phyloP scores from a whole-genome alignment of 169 alveolate genomes.

The Babesia bigemina region DNA sequence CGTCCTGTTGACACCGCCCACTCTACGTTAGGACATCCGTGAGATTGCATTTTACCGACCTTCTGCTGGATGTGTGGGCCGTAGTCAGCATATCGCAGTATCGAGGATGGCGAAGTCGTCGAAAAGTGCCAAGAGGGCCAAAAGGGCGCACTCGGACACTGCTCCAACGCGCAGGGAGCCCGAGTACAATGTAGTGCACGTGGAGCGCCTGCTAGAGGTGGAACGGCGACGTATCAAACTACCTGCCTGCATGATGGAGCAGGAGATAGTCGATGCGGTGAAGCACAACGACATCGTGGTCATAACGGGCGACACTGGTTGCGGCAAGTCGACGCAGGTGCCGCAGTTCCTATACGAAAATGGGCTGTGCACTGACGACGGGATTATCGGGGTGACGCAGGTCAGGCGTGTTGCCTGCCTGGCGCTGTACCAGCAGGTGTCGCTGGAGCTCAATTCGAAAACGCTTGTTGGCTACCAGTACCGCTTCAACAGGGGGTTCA shows the following conservation, averaged over 20 bases:
- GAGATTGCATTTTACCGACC: not conserved
- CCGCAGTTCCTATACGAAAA: slow-evolving; percentile 95
- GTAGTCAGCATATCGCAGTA: not conserved
- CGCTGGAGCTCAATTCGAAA: slow-evolving; percentile 71
- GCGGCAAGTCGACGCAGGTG: slow-evolving; percentile 96
- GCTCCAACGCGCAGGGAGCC: slow-evolving; percentile 16
- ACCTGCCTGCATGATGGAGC: slow-evolving; percentile 89
- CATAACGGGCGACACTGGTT: slow-evolving; percentile 97
- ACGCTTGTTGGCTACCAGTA: slow-evolving; percentile 73
- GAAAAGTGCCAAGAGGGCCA: slow-evolving; percentile 10
- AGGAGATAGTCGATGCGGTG: slow-evolving; percentile 90
- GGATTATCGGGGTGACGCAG: slow-evolving; percentile 91
- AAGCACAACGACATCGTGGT: slow-evolving; percentile 89
- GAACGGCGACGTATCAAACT: slow-evolving; percentile 79
- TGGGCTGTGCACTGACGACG: slow-evolving; percentile 81
- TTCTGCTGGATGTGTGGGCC: not conserved
- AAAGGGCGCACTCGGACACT: not conserved
- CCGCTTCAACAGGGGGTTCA: slow-evolving; percentile 71
- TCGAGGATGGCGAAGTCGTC: not conserved
- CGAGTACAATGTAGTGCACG: slow-evolving; percentile 43
- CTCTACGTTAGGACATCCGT: not conserved
- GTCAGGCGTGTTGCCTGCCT: slow-evolving; percentile 95
- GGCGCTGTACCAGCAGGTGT: slow-evolving; percentile 74
- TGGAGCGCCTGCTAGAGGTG: slow-evolving; percentile 72
- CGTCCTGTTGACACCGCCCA: too few species aligned